Base-by-base conservation (phyloP, 2,329 filamentous ascomycete genomes). In the Claviceps purpurea region DNA sequence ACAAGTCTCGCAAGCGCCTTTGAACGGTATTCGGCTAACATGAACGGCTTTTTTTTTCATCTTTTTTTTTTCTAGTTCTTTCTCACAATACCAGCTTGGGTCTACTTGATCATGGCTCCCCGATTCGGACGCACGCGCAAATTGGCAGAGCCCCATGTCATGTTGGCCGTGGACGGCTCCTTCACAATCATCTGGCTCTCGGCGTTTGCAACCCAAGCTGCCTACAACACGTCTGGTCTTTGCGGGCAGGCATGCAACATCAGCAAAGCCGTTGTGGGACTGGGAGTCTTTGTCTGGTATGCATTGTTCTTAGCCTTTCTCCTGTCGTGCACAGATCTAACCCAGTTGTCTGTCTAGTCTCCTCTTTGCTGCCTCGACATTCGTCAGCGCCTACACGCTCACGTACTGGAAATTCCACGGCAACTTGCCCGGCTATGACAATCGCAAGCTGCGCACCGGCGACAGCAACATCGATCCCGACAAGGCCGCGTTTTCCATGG, bases 401-500 rank as follows among this genome's bases (percentile, higher is more conserved):
- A 72, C 76, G 56, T 82, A 81, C 68, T 82, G 77, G 69, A 75
- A 77, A 59, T 75, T 77, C 61, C 76, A 84, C 66, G 77, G 78
- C 59, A 74, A 68, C 52, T 73, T 84, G 16, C 81, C 81, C 2
- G 81, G 81, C 53, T 82, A 82, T 63, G 78, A 80, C 60, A 71
- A 70, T 57, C 69, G 63, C 60, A 64, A 69, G 60, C 59, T 72
- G 50, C 66, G 71, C 49, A 63, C 63, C 54, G 62, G 62, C 55
- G 66, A 64, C 57, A 66, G 71, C 58, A 77, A 78, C 68, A 83
- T 83, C 58, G 81, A 84, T 62, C 81, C 81, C 0, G 81, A 85
- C 65, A 84, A 84, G 70, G 80, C 81, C 30, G 81, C 81, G 54
- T 85, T 85, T 68, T 82, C 79, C 52, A 82, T 81, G 65, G 78